These are phyloP conservation scores for Xylaria sp. DNA, from an alignment of 2,329 filamentous ascomycete genomes.

Conservation along the genomic window DNA sequence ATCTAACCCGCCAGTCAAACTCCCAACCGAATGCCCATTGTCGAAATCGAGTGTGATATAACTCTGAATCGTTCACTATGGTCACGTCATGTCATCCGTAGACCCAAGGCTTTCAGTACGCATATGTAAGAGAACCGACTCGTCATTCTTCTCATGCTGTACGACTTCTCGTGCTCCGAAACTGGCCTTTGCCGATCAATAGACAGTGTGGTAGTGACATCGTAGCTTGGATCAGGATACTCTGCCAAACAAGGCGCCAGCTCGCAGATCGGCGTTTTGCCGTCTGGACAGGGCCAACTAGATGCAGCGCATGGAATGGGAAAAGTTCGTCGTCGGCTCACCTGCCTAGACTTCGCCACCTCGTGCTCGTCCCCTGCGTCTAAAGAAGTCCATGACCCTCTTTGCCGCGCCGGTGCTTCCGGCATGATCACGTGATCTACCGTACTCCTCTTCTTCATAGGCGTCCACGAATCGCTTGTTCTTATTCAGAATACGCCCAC, in stretches of 20 bases:
- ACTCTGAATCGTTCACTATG: slow-evolving; percentile 16
- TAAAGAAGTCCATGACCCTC: slow-evolving; percentile 97
- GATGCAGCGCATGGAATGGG: slow-evolving; percentile 5
- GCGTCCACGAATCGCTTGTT: slow-evolving; percentile 84
- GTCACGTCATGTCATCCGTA: slow-evolving; percentile 15
- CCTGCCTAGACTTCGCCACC: slow-evolving; percentile 43
- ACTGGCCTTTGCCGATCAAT: slow-evolving; percentile 2
- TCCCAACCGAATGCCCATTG: slow-evolving; percentile 18
- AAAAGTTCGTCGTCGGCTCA: slow-evolving; percentile 4
- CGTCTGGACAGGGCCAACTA: slow-evolving; percentile 1
- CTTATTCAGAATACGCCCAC: slow-evolving; percentile 66
- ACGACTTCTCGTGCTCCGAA: neutral
- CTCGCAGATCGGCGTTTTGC: slow-evolving; percentile 1
- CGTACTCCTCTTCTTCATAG: slow-evolving; percentile 69
- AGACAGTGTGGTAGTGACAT: neutral
- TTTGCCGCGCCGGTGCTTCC: slow-evolving; percentile 84
- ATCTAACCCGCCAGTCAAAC: slow-evolving; percentile 19
- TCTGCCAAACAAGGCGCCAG: neutral
- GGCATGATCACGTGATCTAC: slow-evolving; percentile 56
- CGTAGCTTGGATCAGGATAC: slow-evolving; percentile 3
- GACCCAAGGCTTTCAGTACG: slow-evolving; percentile 9
- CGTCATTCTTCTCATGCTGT: slow-evolving; percentile 5
- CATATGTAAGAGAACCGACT: slow-evolving; percentile 3
- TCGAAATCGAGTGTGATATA: slow-evolving; percentile 16
- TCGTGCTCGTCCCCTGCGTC: slow-evolving; percentile 73